Conservation (phyloP, 2,329 filamentous ascomycete species). For the Fusarium lyarnte region DNA sequence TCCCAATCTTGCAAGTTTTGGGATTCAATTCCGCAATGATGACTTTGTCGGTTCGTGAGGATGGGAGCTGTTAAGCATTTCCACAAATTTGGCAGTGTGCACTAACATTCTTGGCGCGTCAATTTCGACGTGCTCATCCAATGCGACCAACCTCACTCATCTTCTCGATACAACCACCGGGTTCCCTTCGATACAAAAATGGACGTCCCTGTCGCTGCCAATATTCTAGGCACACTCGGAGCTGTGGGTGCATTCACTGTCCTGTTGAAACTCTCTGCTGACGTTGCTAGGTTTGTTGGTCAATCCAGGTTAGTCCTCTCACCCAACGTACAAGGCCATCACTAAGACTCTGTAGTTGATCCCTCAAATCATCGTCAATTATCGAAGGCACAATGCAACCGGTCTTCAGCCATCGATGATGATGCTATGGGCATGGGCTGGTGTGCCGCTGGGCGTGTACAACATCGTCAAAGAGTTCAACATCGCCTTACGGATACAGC, state of each 20-base stretch:
- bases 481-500: constrained; percentile 54
- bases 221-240: constrained; percentile 67
- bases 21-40: too few species aligned
- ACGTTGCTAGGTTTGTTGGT: constrained; percentile 65
- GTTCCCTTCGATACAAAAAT: constrained; percentile 46
- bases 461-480: constrained; percentile 56
- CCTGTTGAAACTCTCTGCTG: background rate
- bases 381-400: constrained; percentile 70
- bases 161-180: rapidly evolving
- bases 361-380: constrained; percentile 76
- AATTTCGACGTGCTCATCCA: background rate
- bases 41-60: background rate
- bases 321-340: too few species aligned
- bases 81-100: background rate
- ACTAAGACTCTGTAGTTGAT: constrained; percentile 59
- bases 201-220: constrained; percentile 65
- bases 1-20: too few species aligned
- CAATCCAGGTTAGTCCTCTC: constrained; percentile 61
- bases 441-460: constrained; percentile 69
- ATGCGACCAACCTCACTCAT: background rate
- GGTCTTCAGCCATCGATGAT: constrained; percentile 77
- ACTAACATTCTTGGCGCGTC: constrained; percentile 16
- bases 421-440: constrained; percentile 75
- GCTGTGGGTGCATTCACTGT: constrained; percentile 53
- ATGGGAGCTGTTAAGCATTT: background rate